Conservation (phyloP, 2,329 filamentous ascomycete species). For the Colletotrichum chlorophyti region DNA sequence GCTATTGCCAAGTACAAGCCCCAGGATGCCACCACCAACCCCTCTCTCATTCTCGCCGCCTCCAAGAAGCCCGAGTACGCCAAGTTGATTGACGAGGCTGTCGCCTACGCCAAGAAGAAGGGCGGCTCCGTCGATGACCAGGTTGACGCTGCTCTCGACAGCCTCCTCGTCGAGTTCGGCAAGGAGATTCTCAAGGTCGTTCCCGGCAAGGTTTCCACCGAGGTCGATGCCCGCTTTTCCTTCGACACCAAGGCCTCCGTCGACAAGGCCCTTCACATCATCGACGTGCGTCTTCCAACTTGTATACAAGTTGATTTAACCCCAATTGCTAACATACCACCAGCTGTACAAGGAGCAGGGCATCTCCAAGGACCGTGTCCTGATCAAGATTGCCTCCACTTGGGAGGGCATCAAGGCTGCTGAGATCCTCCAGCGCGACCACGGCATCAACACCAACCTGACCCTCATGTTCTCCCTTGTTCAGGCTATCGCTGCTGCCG, state of each 20-base stretch:
- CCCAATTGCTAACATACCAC: constrained; percentile 20
- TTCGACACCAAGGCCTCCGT: constrained; percentile 94
- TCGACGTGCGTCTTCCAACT: constrained; percentile 69
- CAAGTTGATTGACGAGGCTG: constrained; percentile 84
- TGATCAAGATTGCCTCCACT: constrained; percentile 99
- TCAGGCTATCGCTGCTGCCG: constrained; percentile 94
- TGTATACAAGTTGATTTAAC: constrained; percentile 16
- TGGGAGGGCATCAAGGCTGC: constrained; percentile 99
- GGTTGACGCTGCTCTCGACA: constrained; percentile 90
- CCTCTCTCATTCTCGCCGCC: constrained; percentile 95
- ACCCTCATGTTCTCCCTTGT: constrained; percentile 97
- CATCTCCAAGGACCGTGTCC: constrained; percentile 89
- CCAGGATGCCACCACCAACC: constrained; percentile 99
- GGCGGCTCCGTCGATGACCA: constrained; percentile 75
- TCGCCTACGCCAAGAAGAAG: constrained; percentile 83
- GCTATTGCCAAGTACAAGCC: constrained; percentile 99
- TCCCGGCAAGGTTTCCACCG: constrained; percentile 97
- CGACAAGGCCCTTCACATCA: constrained; percentile 95
- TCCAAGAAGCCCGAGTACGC: constrained; percentile 98
- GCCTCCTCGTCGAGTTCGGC: constrained; percentile 96
- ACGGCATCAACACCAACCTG: constrained; percentile 98
- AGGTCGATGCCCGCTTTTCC: constrained; percentile 95
- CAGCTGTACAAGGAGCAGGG: constrained; percentile 95
- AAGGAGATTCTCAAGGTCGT: constrained; percentile 97
- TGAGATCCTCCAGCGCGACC: constrained; percentile 92